Percentiles rank a stretch among this genome's conserved stretches.
These are phyloP conservation scores for Avena atlantica DNA, from an alignment of 176 grass and related monocot species.

Conservation along the genomic window DNA sequence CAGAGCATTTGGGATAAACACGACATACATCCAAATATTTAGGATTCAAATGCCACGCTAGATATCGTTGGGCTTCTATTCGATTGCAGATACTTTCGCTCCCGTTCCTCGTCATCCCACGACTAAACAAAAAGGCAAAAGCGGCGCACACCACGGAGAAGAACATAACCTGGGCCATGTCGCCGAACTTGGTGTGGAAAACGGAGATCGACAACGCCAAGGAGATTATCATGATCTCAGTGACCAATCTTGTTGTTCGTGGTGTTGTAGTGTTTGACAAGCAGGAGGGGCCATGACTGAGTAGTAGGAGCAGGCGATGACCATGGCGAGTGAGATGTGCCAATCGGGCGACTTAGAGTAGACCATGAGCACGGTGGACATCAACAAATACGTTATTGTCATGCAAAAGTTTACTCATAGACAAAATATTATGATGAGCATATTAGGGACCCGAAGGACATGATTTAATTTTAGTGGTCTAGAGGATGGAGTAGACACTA, in stretches of 20 bases:
- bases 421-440: no score
- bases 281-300: not conserved
- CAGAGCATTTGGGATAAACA: no score
- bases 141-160: not conserved
- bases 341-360: not conserved
- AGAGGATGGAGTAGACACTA: no score
- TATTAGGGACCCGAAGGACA: no score
- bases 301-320: not conserved
- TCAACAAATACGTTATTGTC: not conserved
- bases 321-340: not conserved
- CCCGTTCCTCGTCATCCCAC: not conserved
- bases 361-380: not conserved
- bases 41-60: no score
- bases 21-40: no score
- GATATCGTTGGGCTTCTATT: no score
- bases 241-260: no score
- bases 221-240: not conserved
- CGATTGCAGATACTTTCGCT: no score
- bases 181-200: not conserved
- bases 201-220: not conserved
- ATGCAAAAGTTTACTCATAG: no score
- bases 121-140: not conserved
- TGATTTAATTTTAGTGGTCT: no score
- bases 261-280: not conserved
- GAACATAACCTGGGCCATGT: not conserved